Evolutionary conservation across 2,329 filamentous ascomycete species (phyloP), one percentile per base, ranked within the genome.

Genomic region (Trichoderma breve): DNA sequence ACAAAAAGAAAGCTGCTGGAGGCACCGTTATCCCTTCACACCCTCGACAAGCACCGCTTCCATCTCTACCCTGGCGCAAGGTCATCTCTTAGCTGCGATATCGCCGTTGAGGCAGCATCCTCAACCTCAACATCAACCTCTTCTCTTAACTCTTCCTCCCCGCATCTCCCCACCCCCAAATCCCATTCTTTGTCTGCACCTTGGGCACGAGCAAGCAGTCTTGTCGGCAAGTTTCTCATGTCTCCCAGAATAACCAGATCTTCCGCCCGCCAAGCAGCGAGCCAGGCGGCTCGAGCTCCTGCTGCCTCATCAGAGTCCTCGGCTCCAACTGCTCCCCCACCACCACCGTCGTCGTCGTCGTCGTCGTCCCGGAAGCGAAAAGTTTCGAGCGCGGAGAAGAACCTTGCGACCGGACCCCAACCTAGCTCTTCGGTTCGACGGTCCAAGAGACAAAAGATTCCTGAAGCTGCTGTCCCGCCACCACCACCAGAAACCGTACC

Each of bases 221-320:
- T 66, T 60, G 34, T 62, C 61, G 53, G 36, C 68, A 63, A 73
- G 60, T 67, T 71, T 91, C 93, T 95, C 91, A 98, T 97, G 94
- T 93, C 93, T 90, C 86, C 91, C 89, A 98, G 95, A 93, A 91
- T 96, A 80, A 98, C 95, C 87, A 94, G 95, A 87, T 96, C 95
- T 80, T 92, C 95, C 83, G 92, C 95, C 86, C 94, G 94, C 87
- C 91, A 93, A 89, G 93, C 93, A 86, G 92, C 93, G 81, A 89
- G 83, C 80, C 86, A 85, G 80, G 84, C 85, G 83, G 84, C 83
- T 77, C 83, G 84, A 78, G 81, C 85, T 61, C 81, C 80, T 74
- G 78, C 82, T 78, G 77, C 79, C 74, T 78, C 83, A 76, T 80
- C 79, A 71, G 79, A 80, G 76, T 79, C 82, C 75, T 78, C 84